Conservation (phyloP, 345 rosid species). For the Populus euphratica region DNA sequence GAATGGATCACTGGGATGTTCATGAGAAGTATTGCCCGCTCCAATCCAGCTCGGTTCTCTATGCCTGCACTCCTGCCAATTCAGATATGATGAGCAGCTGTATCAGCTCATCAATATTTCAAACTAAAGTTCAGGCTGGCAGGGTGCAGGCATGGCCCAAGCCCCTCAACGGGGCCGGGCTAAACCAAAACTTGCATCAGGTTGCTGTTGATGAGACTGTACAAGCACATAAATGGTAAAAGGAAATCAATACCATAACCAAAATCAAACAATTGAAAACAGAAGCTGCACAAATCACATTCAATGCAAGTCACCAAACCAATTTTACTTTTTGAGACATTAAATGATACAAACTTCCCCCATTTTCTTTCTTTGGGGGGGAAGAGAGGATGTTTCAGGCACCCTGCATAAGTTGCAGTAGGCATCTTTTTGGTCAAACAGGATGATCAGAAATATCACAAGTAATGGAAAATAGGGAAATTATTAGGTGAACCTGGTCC, state of each 20-base stretch:
- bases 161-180: slow-evolving; percentile 98
- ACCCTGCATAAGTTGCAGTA: background rate
- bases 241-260: background rate
- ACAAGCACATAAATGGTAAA: slow-evolving; percentile 9
- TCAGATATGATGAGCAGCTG: slow-evolving; percentile 7
- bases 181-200: slow-evolving; percentile 71
- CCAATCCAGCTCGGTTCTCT: slow-evolving; percentile 43
- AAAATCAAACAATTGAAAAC: background rate
- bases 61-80: slow-evolving; percentile 66
- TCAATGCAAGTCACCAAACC: background rate
- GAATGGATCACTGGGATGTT: slow-evolving; percentile 10
- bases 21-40: slow-evolving; percentile 13
- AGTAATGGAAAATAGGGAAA: background rate
- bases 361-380: background rate
- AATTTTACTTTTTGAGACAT: background rate
- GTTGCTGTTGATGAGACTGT: slow-evolving; percentile 65
- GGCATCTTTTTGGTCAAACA: background rate
- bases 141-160: slow-evolving; percentile 84
- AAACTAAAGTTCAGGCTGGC: slow-evolving; percentile 21
- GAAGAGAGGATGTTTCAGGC: background rate
- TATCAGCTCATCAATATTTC: slow-evolving; percentile 14
- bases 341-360: background rate
- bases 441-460: background rate
- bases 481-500: too few relatives aligned
- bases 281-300: background rate